A percentile compares a stretch with the other conserved stretches of the same genome.
phyloP scores from a whole-genome alignment of 2,329 filamentous ascomycete species.

The Fusarium incarnatum region DNA sequence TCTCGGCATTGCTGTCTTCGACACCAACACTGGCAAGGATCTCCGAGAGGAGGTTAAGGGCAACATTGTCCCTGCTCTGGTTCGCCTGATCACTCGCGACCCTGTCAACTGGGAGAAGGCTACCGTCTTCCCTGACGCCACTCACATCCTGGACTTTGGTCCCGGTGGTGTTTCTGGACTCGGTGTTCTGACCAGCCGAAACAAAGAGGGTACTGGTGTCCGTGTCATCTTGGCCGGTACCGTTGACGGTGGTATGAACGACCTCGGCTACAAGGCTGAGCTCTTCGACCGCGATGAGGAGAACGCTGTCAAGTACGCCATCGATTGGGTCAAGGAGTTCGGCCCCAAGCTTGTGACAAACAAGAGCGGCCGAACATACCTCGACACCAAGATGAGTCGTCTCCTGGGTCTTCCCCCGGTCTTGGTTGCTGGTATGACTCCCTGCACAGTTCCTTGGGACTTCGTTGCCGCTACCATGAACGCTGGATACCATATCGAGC shows the following conservation, averaged over 20 bases:
- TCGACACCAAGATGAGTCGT: conserved; percentile 96
- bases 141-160: conserved; percentile 96
- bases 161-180: conserved; percentile 97
- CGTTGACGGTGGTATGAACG: conserved; percentile 88
- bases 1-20: conserved; percentile 86
- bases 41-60: conserved; percentile 76
- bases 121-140: conserved; percentile 89
- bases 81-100: conserved; percentile 94
- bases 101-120: conserved; percentile 97
- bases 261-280: conserved; percentile 98
- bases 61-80: conserved; percentile 85
- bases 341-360: conserved; percentile 93
- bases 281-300: conserved; percentile 97
- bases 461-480: conserved; percentile 95
- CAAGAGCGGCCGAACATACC: conserved; percentile 87
- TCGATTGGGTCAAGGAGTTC: conserved; percentile 98
- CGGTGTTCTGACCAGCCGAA: conserved; percentile 95
- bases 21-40: conserved; percentile 91
- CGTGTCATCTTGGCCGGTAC: conserved; percentile 94
- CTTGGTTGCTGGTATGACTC: conserved; percentile 95
- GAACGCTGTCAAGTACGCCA: conserved; percentile 92
- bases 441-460: conserved; percentile 88
- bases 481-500: conserved; percentile 92
- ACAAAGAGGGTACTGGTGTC: conserved; percentile 98
- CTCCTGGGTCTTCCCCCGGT: conserved; percentile 86